Conservation (phyloP, 768 basidiomycete genomes). For the Floccularia luteovirens region DNA sequence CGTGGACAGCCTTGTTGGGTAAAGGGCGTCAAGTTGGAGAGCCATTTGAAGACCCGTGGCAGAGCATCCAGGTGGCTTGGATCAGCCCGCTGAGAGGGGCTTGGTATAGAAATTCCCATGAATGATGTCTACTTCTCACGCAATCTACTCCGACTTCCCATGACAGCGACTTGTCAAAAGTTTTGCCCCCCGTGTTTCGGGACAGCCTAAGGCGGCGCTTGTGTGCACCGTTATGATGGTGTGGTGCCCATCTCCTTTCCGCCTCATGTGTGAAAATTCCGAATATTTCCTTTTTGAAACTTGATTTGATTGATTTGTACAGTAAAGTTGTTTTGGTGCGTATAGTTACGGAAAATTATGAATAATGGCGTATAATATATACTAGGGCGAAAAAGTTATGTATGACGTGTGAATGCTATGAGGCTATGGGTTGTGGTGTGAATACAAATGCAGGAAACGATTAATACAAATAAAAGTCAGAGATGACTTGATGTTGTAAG, state of each 20-base stretch:
- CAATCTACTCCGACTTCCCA: not conserved
- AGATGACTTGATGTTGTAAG: not conserved
- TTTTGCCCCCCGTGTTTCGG: not conserved
- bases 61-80: too few species aligned
- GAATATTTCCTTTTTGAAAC: not conserved
- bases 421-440: not conserved
- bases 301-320: not conserved
- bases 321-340: not conserved
- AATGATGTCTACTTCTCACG: not conserved
- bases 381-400: not conserved
- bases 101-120: not conserved
- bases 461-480: constrained; percentile 1
- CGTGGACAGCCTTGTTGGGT: not conserved
- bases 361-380: not conserved
- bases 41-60: too few species aligned
- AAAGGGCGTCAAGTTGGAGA: too few species aligned
- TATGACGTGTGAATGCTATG: not conserved
- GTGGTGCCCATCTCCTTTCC: too few species aligned
- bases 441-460: not conserved
- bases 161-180: not conserved
- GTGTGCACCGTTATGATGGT: not conserved
- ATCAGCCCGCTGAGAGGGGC: too few species aligned
- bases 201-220: not conserved
- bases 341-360: not conserved
- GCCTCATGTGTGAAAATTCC: not conserved